A percentile compares a stretch with the other conserved stretches of the same genome.
Evolutionary conservation across 768 basidiomycete genomes (phyloP).

Genomic region (Suillus bovinus): DNA sequence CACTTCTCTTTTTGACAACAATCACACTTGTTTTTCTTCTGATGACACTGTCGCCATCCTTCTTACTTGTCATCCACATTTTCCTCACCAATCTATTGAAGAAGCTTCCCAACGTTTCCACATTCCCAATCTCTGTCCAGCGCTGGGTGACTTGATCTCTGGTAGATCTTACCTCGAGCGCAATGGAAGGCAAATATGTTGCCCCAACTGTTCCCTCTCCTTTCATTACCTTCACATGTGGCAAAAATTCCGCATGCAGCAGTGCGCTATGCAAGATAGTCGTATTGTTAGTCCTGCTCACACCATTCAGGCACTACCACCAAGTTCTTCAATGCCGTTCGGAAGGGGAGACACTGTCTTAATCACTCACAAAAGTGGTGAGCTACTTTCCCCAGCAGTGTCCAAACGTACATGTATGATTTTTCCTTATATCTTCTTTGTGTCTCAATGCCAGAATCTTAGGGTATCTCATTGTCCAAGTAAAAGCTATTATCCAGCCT

Average conservation of each 20-base stretch:
- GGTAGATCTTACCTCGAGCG: not conserved
- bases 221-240: slow-evolving; percentile 11
- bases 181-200: not conserved
- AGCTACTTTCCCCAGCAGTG: not conserved
- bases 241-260: slow-evolving; percentile 13
- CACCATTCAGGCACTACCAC: slow-evolving; percentile 15
- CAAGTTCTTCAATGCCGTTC: slow-evolving; percentile 1
- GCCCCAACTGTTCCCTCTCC: slow-evolving; percentile 4
- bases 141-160: slow-evolving; percentile 11
- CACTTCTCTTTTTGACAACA: slow-evolving; percentile 7
- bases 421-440: too few species aligned
- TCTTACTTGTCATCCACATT: slow-evolving; percentile 4
- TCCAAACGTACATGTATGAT: not conserved
- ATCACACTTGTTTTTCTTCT: not conserved
- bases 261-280: slow-evolving; percentile 4
- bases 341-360: slow-evolving; percentile 11
- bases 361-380: slow-evolving; percentile 10
- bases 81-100: slow-evolving; percentile 3
- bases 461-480: slow-evolving; percentile 9
- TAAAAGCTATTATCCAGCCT: slow-evolving; percentile 7
- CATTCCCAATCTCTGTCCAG: slow-evolving; percentile 10
- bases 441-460: too few species aligned
- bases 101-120: not conserved
- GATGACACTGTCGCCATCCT: slow-evolving; percentile 1
- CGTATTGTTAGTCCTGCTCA: slow-evolving; percentile 4